Evolutionary conservation across 495 filamentous ascomycete genomes (phyloP).

Genomic region (Immersiella caudata): DNA sequence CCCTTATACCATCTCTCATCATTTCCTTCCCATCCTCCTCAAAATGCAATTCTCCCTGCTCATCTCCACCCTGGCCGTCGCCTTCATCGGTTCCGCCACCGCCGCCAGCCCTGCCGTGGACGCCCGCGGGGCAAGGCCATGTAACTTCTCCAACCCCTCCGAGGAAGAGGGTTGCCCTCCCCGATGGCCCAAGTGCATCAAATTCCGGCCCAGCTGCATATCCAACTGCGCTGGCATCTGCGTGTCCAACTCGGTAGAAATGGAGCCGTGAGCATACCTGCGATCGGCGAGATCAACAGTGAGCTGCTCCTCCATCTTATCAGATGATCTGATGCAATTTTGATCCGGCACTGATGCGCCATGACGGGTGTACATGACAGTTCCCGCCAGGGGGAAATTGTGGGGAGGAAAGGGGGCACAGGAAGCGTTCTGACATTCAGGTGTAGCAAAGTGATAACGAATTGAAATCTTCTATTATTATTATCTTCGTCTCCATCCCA

Average conservation of each 20-base stretch:
- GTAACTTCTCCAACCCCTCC: constrained; percentile 8
- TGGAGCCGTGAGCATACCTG: background rate
- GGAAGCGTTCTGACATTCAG: no score
- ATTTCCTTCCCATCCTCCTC: background rate
- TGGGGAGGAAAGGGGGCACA: no score
- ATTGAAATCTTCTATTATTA: no score
- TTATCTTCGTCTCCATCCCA: no score
- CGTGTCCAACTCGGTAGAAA: no score
- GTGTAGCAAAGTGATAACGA: no score
- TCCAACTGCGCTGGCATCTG: constrained; percentile 6
- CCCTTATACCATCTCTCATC: background rate
- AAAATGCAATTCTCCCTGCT: constrained; percentile 1
- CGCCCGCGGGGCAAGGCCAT: background rate
- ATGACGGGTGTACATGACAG: background rate
- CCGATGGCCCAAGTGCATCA: background rate
- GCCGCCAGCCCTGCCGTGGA: background rate
- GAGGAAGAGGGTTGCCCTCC: background rate
- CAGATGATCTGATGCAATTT: constrained; percentile 7
- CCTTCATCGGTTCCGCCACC: background rate
- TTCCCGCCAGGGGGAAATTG: no score
- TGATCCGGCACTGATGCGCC: background rate
- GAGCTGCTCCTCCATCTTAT: constrained; percentile 1
- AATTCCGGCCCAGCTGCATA: constrained; percentile 3
- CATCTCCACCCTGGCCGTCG: background rate
- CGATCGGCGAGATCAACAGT: background rate